These are phyloP conservation scores for Salix purpurea DNA, from an alignment of 345 rosid species.

Conservation along the genomic window DNA sequence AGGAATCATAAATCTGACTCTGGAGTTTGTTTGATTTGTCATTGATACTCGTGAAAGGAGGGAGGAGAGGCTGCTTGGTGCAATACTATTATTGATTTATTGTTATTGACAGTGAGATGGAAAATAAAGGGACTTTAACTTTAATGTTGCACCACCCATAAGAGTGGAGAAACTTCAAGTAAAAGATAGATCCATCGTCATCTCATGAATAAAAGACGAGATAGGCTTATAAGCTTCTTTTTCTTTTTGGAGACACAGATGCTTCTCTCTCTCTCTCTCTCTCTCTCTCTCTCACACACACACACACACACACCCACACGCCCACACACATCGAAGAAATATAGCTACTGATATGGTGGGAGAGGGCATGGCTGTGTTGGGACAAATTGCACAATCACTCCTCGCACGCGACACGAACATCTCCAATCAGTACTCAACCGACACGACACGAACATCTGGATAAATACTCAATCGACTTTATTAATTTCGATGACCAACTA, in stretches of 20 bases:
- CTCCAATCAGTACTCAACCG: background rate
- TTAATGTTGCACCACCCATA: background rate
- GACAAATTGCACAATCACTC: conserved; percentile 23
- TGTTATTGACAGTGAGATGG: background rate
- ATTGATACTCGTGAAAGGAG: background rate
- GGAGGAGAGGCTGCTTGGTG: conserved; percentile 3
- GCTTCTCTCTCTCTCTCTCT: background rate
- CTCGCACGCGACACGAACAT: background rate
- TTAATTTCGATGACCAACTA: background rate
- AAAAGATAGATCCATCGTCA: conserved; percentile 17
- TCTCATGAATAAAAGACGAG: conserved; percentile 21
- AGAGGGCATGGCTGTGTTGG: conserved; percentile 23
- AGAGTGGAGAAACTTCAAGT: conserved; percentile 24
- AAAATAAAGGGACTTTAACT: conserved; percentile 11
- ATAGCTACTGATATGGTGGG: conserved; percentile 5
- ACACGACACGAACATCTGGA: background rate
- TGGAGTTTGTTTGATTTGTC: background rate
- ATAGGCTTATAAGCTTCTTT: conserved; percentile 18
- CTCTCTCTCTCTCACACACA: background rate
- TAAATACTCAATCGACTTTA: conserved; percentile 28
- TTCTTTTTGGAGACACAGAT: conserved; percentile 13
- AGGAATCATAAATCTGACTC: background rate
- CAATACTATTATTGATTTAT: background rate
- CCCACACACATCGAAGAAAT: background rate
- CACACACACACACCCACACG: too few species aligned